These are phyloP conservation scores for Fagopyrum homotropicum DNA, from an alignment of 148 eudicot species.

Conservation along the genomic window DNA sequence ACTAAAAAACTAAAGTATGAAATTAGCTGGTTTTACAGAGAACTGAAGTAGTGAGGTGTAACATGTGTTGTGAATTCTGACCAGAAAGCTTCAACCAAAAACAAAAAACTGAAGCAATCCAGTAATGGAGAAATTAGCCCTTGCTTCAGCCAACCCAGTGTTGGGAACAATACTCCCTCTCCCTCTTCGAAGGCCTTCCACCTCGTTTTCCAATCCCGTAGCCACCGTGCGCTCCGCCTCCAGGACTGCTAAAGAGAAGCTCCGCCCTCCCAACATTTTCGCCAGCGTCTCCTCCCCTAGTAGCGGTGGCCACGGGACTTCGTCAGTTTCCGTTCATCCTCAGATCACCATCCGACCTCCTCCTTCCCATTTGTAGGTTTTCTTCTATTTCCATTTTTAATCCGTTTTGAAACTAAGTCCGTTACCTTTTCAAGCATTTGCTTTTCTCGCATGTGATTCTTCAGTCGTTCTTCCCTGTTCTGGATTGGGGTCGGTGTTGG, in stretches of 20 bases:
- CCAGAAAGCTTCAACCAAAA: background rate
- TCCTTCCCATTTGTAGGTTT: conserved; percentile 54
- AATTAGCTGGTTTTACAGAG: no score
- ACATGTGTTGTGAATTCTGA: no score
- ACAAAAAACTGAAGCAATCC: background rate
- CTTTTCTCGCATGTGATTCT: background rate
- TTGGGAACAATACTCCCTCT: conserved; percentile 5
- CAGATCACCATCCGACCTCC: conserved; percentile 46
- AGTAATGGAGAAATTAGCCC: conserved; percentile 10
- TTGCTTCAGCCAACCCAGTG: conserved; percentile 10
- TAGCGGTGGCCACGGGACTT: conserved; percentile 31
- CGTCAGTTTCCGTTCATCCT: conserved; percentile 65
- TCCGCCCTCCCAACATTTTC: conserved; percentile 30
- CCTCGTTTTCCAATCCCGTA: background rate
- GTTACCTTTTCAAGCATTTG: background rate
- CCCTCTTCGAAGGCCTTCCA: background rate
- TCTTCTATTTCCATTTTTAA: background rate
- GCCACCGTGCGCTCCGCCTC: conserved; percentile 1
- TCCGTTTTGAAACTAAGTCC: no score
- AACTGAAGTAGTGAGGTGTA: no score
- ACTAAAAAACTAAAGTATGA: no score
- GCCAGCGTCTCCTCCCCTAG: conserved; percentile 41
- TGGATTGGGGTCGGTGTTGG: conserved; percentile 99
- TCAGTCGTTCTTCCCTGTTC: conserved; percentile 78
- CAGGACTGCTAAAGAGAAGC: conserved; percentile 19